A percentile compares a stretch with the other conserved stretches of the same genome.
Conservation (phyloP, 192 early-diverging fungal genomes). For the Rhizoclosmatium globosum region DNA sequence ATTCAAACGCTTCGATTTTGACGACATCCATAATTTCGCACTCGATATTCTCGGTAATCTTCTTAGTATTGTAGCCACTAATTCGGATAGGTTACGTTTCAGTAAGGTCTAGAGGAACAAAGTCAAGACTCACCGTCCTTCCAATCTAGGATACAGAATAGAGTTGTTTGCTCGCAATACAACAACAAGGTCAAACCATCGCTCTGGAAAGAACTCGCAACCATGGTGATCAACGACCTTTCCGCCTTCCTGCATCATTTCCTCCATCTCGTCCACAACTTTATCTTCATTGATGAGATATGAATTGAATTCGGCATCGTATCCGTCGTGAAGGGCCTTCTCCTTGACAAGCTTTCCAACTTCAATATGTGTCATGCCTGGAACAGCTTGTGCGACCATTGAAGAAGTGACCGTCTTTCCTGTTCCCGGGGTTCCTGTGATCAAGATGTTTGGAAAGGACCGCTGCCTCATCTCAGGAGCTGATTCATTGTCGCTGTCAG, state of each 20-base stretch:
- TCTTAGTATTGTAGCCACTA: constrained; percentile 72
- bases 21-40: constrained; percentile 99
- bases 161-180: constrained; percentile 84
- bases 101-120: neutral
- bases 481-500: constrained; percentile 9
- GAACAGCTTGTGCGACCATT: constrained; percentile 75
- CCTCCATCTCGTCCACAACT: constrained; percentile 93
- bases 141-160: constrained; percentile 82
- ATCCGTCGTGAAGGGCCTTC: constrained; percentile 85
- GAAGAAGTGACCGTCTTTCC: constrained; percentile 70
- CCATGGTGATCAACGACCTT: constrained; percentile 94
- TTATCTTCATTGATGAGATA: constrained; percentile 94
- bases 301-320: constrained; percentile 85
- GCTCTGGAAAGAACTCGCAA: constrained; percentile 95
- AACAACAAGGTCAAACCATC: constrained; percentile 97
- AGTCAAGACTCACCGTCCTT: constrained; percentile 63
- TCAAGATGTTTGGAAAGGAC: constrained; percentile 48
- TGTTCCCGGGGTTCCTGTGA: constrained; percentile 58
- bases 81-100: constrained; percentile 30
- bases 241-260: constrained; percentile 78
- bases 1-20: constrained; percentile 86
- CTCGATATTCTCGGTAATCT: constrained; percentile 93
- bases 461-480: constrained; percentile 25
- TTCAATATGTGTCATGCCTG: constrained; percentile 80
- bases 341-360: constrained; percentile 90